Conservation (phyloP, 495 filamentous ascomycete genomes). For the Lentithecium fluviatile region DNA sequence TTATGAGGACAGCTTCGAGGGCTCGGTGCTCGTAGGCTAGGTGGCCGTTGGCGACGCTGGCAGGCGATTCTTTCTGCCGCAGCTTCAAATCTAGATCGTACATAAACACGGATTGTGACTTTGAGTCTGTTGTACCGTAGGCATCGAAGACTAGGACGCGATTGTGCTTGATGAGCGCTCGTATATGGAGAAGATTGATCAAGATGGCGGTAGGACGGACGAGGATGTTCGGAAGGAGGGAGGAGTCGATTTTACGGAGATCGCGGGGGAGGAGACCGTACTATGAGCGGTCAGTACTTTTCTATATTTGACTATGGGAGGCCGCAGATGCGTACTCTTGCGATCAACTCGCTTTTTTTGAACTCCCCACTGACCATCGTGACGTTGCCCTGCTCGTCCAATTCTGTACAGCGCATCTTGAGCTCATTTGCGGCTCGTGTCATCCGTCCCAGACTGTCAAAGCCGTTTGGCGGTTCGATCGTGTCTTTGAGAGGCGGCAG, state of each 20-base stretch:
- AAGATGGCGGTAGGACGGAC: conserved; percentile 92
- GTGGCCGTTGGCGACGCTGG: conserved; percentile 45
- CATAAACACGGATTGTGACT: conserved; percentile 94
- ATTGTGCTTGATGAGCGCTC: conserved; percentile 90
- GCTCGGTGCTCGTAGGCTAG: conserved; percentile 71
- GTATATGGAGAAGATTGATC: conserved; percentile 89
- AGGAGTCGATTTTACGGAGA: conserved; percentile 97
- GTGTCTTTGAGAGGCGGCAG: conserved; percentile 39
- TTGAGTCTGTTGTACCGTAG: conserved; percentile 91
- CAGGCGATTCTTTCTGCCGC: conserved; percentile 48
- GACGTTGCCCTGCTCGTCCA: conserved; percentile 89
- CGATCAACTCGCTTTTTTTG: conserved; percentile 93
- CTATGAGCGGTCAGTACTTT: conserved; percentile 47
- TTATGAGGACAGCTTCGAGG: conserved; percentile 76
- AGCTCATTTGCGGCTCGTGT: conserved; percentile 77
- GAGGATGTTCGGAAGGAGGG: conserved; percentile 92
- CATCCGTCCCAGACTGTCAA: conserved; percentile 53
- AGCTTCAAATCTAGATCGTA: conserved; percentile 77
- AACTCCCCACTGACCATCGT: conserved; percentile 95
- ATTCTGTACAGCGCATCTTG: conserved; percentile 86
- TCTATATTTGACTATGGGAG: neutral
- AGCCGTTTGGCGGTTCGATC: conserved; percentile 44
- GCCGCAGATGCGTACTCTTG: conserved; percentile 65
- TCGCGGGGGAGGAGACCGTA: conserved; percentile 95
- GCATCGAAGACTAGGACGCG: conserved; percentile 93